Evolutionary conservation across 768 basidiomycete species (phyloP).

Genomic region (Gymnopilus dilepis): DNA sequence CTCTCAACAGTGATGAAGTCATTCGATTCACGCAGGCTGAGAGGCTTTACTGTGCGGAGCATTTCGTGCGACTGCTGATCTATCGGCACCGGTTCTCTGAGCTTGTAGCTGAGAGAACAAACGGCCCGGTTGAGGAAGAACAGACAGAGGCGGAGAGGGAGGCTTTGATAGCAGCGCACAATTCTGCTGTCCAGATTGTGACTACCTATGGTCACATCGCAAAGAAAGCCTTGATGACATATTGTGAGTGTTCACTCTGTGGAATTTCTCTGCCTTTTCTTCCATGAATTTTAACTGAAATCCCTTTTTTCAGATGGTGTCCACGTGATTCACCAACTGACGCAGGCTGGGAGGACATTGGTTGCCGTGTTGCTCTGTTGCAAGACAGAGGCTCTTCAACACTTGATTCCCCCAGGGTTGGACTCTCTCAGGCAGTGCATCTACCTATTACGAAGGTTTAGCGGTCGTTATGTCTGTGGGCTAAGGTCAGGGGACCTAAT

Average conservation of each 20-base stretch:
- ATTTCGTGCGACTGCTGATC: constrained; percentile 86
- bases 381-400: constrained; percentile 77
- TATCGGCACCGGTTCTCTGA: constrained; percentile 88
- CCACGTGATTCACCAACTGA: constrained; percentile 94
- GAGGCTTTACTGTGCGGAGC: constrained; percentile 85
- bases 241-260: constrained; percentile 66
- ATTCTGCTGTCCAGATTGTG: constrained; percentile 82
- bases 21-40: constrained; percentile 90
- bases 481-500: constrained; percentile 90
- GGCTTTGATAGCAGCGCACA: constrained; percentile 77
- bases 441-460: constrained; percentile 85
- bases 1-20: constrained; percentile 82
- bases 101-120: constrained; percentile 71
- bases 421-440: constrained; percentile 90
- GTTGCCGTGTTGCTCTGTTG: constrained; percentile 89
- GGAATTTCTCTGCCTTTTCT: neutral
- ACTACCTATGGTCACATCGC: constrained; percentile 85
- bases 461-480: constrained; percentile 91
- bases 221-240: constrained; percentile 91
- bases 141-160: constrained; percentile 75
- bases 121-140: constrained; percentile 54
- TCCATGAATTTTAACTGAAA: constrained; percentile 4
- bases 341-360: constrained; percentile 90
- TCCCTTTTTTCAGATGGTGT: constrained; percentile 71
- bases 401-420: constrained; percentile 79